Base-by-base conservation (phyloP, 352 stramenopile species). In the Phytophthora hibernalis region DNA sequence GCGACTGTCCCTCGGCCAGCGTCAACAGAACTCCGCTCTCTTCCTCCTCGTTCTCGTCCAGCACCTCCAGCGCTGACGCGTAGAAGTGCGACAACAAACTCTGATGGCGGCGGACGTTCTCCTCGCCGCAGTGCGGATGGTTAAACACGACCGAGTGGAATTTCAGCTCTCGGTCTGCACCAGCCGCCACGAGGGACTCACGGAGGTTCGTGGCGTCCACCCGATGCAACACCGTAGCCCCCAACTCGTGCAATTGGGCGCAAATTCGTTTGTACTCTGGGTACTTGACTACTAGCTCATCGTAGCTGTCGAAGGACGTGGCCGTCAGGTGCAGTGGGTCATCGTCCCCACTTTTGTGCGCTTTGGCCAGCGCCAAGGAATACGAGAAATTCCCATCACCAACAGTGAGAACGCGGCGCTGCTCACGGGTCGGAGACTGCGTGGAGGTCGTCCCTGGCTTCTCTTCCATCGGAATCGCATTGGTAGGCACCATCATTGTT, bases 351-450 rank as follows among this genome's bases (percentile, higher is more conserved):
- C n/a, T 59, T 44, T 70, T 64, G 49, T 53, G 22, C 55, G 71
- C 60, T 45, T 71, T 79, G 24, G 82, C 75, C 24, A 97, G 60
- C 21, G 89, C 88, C 30, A 97, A 76, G 22, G 91, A 97, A 71
- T 97, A 98, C 5, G 90, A 91, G 64, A 98, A 96, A 72, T 98
- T 96, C n/a, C 95, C 95, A 73, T 98, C 95, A 18, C 95, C 95
- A 8, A 98, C 82, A 6, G 89, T 97, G 5, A 97, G 70, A 18
- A 96, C 72, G n/a, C 73, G 67, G 30, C 21, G 49, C 5, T 40
- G 42, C 62, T 47, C 18, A 16, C 3, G 6, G 2, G 30, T 33
- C 43, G n/a, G 13, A 33, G 43, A 15, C 18, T 3, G 2, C 7
- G 16, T 33, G 37, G 42, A 33, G 11, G 45, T 8, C 12, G 21